These are phyloP conservation scores for Xylariaceae sp. DNA, from an alignment of 2,329 filamentous ascomycete genomes.

Conservation along the genomic window DNA sequence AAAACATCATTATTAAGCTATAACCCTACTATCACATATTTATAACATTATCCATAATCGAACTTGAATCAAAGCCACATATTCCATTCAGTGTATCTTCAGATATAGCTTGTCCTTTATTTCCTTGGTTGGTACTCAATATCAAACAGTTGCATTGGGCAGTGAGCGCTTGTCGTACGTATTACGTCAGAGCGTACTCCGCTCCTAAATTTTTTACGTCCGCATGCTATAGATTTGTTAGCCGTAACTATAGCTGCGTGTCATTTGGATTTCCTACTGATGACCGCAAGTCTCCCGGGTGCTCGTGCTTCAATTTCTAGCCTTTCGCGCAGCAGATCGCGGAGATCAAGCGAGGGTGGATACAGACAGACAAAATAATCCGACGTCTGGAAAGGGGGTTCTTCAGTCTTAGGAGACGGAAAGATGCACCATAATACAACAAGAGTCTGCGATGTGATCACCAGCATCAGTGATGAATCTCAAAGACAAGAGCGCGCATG, in stretches of 20 bases:
- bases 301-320: background rate
- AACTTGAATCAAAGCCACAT: no score
- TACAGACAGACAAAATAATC: constrained; percentile 1
- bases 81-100: no score
- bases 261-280: background rate
- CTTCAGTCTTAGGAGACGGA: background rate
- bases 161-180: background rate
- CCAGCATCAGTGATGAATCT: background rate
- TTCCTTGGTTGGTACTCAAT: background rate
- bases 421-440: constrained; percentile 2
- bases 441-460: background rate
- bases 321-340: background rate
- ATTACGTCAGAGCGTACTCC: background rate
- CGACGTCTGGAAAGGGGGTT: background rate
- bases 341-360: background rate
- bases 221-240: background rate
- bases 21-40: no score
- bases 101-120: no score
- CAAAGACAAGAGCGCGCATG: background rate
- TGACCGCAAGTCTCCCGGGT: background rate
- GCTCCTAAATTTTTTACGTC: background rate
- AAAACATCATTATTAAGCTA: no score
- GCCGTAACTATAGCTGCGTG: background rate
- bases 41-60: background rate
- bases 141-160: background rate